Conservation (phyloP, 768 basidiomycete genomes). For the Suillus discolor region DNA sequence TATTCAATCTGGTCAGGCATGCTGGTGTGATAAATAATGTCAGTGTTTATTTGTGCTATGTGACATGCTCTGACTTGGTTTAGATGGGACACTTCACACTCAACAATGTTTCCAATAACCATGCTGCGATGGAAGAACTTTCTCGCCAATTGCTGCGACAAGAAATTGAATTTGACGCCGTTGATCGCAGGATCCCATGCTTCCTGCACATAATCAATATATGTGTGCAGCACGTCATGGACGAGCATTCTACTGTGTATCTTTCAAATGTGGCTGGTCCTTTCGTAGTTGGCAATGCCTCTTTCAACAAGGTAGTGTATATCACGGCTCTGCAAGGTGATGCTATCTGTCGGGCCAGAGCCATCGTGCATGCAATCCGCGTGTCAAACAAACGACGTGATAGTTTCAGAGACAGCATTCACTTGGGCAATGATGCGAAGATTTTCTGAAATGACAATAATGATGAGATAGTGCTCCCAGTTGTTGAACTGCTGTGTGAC, state of each 20-base stretch:
- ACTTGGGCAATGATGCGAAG: not conserved
- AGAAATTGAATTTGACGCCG: not conserved
- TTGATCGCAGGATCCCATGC: not conserved
- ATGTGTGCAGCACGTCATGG: slow-evolving; percentile 8
- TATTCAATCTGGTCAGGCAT: not conserved
- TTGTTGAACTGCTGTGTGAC: slow-evolving; percentile 24
- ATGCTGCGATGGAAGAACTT: not conserved
- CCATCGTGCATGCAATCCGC: too few relatives aligned
- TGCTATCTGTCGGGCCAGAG: too few relatives aligned
- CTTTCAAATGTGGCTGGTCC: not conserved
- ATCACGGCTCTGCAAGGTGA: too few relatives aligned
- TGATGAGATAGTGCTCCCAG: not conserved
- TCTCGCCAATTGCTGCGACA: not conserved
- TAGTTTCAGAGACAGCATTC: not conserved
- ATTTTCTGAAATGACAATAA: not conserved
- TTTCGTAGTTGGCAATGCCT: not conserved
- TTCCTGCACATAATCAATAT: not conserved
- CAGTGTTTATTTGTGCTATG: slow-evolving; percentile 5
- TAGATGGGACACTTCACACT: slow-evolving; percentile 12
- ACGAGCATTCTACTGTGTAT: slow-evolving; percentile 6
- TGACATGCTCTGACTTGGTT: slow-evolving; percentile 11
- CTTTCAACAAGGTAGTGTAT: not conserved
- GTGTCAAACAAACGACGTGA: not conserved
- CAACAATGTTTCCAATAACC: not conserved
- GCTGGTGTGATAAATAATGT: slow-evolving; percentile 2